A percentile compares a stretch with the other conserved stretches of the same genome.
Evolutionary conservation across 139 green algal species (phyloP).

Genomic region (Chlamydomonas asymmetrica): DNA sequence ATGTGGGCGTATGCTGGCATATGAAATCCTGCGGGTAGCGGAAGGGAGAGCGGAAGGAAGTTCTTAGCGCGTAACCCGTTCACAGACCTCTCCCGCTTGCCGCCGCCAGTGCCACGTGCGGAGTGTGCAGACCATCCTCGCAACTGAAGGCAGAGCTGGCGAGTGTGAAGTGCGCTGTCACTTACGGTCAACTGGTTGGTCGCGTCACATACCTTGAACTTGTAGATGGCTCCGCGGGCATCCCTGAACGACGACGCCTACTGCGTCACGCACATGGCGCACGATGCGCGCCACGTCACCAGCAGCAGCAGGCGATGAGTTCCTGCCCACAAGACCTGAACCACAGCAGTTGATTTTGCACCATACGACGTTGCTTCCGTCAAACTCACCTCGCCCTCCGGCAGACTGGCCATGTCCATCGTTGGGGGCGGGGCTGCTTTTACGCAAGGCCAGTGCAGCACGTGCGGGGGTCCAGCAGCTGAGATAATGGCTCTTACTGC

Average conservation of each 20-base stretch:
- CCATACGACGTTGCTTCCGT: too few species aligned
- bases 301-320: not conserved
- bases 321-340: not conserved
- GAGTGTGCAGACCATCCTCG: not conserved
- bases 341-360: not conserved
- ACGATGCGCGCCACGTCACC: not conserved
- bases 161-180: not conserved
- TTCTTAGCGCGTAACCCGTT: not conserved
- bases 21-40: not conserved
- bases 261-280: not conserved
- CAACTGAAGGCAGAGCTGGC: not conserved
- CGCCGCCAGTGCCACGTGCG: too few species aligned
- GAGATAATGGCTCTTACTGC: not conserved
- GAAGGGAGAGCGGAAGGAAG: not conserved
- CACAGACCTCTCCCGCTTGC: not conserved
- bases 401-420: slow-evolving; percentile 8
- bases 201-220: slow-evolving; percentile 21
- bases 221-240: slow-evolving; percentile 31
- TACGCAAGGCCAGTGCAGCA: slow-evolving; percentile 7
- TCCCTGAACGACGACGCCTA: slow-evolving; percentile 3
- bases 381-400: slow-evolving; percentile 7
- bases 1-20: not conserved
- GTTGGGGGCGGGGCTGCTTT: not conserved
- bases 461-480: not conserved
- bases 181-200: not conserved